These are phyloP conservation scores for Candida morakotiae DNA, from an alignment of 805 yeast genomes.

Conservation along the genomic window DNA sequence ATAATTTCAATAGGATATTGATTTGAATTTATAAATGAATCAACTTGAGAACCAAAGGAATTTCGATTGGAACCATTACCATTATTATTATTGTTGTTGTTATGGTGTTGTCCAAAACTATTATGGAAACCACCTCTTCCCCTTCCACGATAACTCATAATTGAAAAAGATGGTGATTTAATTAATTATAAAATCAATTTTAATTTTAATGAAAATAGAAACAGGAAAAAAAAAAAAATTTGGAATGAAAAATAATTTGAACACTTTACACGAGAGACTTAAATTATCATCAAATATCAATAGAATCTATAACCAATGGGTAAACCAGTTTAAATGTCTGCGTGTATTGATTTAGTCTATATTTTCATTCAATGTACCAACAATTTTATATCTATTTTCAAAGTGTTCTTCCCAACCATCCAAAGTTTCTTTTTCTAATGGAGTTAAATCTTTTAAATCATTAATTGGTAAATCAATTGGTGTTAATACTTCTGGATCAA, in stretches of 20 bases:
- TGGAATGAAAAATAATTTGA: conserved; percentile 1
- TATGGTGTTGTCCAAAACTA: background rate
- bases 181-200: no score
- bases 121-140: conserved; percentile 26
- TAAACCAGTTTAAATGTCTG: background rate
- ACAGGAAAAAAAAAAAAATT: background rate
- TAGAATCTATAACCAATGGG: no score
- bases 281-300: background rate
- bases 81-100: conserved; percentile 10
- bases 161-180: background rate
- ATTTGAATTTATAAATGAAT: conserved; percentile 27
- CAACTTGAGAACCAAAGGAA: conserved; percentile 10
- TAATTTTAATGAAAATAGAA: background rate
- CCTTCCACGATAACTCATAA: conserved; percentile 37
- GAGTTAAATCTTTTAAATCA: conserved; percentile 53
- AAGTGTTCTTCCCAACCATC: conserved; percentile 86
- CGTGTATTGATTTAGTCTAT: conserved; percentile 1
- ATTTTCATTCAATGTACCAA: conserved; percentile 56
- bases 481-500: conserved; percentile 63
- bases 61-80: conserved; percentile 13
- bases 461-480: conserved; percentile 79
- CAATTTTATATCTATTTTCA: conserved; percentile 71
- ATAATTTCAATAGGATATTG: conserved; percentile 54
- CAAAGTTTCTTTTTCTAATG: conserved; percentile 60
- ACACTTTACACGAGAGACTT: background rate